phyloP scores from a whole-genome alignment of 768 basidiomycete genomes.

The Naganishia randhawae region DNA sequence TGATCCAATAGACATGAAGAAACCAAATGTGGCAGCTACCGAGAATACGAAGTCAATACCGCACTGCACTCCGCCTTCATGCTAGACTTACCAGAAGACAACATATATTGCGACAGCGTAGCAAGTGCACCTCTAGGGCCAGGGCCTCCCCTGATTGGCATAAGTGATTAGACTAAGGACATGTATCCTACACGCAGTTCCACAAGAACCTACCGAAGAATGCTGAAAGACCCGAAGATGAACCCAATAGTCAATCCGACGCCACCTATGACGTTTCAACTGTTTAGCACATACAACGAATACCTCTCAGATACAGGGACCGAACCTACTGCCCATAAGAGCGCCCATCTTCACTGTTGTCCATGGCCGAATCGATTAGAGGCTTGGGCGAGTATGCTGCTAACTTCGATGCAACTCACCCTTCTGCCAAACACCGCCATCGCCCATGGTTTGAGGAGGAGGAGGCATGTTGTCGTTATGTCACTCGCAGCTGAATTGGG shows the following conservation, averaged over 20 bases:
- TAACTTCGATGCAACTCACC: slow-evolving; percentile 34
- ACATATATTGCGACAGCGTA: slow-evolving; percentile 96
- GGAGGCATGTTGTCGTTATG: slow-evolving; percentile 43
- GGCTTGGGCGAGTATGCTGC: background rate
- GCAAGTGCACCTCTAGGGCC: slow-evolving; percentile 85
- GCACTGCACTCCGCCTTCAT: background rate
- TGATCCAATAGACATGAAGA: slow-evolving; percentile 92
- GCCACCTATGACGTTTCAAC: slow-evolving; percentile 55
- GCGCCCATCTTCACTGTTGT: slow-evolving; percentile 49
- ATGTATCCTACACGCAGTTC: background rate
- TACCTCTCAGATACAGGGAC: background rate
- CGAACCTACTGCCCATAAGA: slow-evolving; percentile 47
- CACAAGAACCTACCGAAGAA: slow-evolving; percentile 66
- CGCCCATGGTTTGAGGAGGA: slow-evolving; percentile 44
- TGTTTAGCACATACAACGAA: background rate
- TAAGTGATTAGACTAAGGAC: background rate
- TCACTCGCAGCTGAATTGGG: background rate
- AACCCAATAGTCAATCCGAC: slow-evolving; percentile 96
- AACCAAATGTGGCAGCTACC: slow-evolving; percentile 83
- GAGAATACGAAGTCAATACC: background rate
- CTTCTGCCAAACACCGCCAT: slow-evolving; percentile 47
- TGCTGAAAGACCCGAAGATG: slow-evolving; percentile 89
- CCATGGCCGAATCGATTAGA: background rate
- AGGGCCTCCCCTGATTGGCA: slow-evolving; percentile 66
- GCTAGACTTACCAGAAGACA: slow-evolving; percentile 61